Conservation (phyloP, 2,329 filamentous ascomycete species). For the Verticillium longisporum region DNA sequence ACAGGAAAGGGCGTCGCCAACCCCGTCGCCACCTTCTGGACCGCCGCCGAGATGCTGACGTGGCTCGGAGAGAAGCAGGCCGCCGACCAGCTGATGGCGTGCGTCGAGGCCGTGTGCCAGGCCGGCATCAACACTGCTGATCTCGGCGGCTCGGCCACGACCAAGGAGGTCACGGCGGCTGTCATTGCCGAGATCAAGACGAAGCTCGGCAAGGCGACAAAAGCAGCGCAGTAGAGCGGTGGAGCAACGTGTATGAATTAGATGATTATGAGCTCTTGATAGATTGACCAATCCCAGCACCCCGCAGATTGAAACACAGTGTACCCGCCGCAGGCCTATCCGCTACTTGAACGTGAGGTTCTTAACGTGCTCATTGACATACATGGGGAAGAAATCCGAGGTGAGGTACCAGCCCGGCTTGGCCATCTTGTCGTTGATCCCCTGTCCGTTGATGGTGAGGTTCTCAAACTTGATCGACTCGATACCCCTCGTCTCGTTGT, state of each 20-base stretch:
- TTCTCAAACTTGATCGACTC: slow-evolving; percentile 15
- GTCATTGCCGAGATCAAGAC: slow-evolving; percentile 13
- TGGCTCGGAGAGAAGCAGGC: slow-evolving; percentile 51
- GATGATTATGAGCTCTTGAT: not conserved
- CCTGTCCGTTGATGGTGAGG: slow-evolving; percentile 14
- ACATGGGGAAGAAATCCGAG: slow-evolving; percentile 7
- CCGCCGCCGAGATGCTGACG: slow-evolving; percentile 48
- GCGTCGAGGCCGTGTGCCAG: slow-evolving; percentile 46
- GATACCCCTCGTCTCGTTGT: not conserved
- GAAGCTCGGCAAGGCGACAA: slow-evolving; percentile 1
- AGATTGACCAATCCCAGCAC: not conserved
- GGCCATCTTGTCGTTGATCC: slow-evolving; percentile 13
- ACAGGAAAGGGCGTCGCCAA: slow-evolving; percentile 50
- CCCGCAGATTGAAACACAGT: not conserved
- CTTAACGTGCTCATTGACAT: slow-evolving; percentile 14
- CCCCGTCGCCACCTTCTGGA: slow-evolving; percentile 54
- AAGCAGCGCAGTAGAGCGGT: not conserved
- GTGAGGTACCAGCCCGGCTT: slow-evolving; percentile 9
- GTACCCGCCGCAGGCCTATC: not conserved
- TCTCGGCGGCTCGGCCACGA: slow-evolving; percentile 39
- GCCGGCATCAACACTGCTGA: slow-evolving; percentile 45
- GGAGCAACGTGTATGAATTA: not conserved
- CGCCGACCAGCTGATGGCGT: slow-evolving; percentile 38
- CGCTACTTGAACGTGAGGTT: slow-evolving; percentile 6
- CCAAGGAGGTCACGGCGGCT: slow-evolving; percentile 26